These are phyloP conservation scores for Solanum habrochaites DNA, from an alignment of 257 asterid species.

Conservation along the genomic window DNA sequence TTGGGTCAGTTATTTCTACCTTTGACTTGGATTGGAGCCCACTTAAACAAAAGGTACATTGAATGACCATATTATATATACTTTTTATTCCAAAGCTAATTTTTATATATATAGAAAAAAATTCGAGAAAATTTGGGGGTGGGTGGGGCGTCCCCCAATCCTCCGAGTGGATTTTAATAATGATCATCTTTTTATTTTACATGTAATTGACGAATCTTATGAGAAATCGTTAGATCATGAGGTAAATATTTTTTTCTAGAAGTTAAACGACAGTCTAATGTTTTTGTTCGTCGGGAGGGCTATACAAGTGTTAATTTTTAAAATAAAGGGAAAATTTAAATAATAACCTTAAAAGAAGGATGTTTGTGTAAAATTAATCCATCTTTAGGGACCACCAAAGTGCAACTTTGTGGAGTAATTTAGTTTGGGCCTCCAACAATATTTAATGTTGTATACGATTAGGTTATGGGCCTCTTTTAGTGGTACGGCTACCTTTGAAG, in stretches of 20 bases:
- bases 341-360: neutral
- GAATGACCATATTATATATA: neutral
- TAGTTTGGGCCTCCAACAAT: neutral
- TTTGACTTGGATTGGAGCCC: neutral
- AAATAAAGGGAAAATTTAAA: neutral
- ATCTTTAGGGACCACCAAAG: conserved; percentile 12
- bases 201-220: neutral
- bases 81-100: neutral
- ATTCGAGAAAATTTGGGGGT: neutral
- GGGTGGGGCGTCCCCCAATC: neutral
- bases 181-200: neutral
- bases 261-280: neutral
- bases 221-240: neutral
- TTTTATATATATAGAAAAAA: neutral
- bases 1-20: neutral
- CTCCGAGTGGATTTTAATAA: neutral
- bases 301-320: neutral
- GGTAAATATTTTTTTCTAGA: too few species aligned
- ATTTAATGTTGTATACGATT: neutral
- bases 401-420: neutral
- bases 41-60: neutral
- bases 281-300: too few species aligned
- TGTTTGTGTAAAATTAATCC: neutral
- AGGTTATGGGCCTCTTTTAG: conserved; percentile 2
- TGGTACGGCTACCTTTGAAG: neutral